Evolutionary conservation across 495 filamentous ascomycete species (phyloP), one percentile per base, ranked within the genome.

Genomic region (Talaromyces proteolyticus): DNA sequence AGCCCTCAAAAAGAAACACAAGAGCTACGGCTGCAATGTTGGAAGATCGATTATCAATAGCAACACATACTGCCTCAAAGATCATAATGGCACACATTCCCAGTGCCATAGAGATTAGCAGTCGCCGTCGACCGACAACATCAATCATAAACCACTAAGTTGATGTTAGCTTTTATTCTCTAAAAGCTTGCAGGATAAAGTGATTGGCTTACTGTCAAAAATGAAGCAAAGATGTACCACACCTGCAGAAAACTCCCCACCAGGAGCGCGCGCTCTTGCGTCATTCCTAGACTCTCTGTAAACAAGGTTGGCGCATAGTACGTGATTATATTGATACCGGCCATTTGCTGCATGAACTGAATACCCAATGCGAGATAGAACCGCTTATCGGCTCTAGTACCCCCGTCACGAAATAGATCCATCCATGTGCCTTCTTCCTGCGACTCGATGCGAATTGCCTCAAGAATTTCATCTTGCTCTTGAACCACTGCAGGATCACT

Each of bases 301-400:
- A 67, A 64, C 2, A 67, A 41, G 2, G 63, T 67, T 7, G 64
- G 61, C 8, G 60, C 57, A 42, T 67, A 65, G 39, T 62, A 64
- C 4, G 50, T 65, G 8, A 67, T 49, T 23, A 65, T 61, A 23
- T 67, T 67, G 38, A 66, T 63, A 59, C 65, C 66, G 12, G 57
- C 58, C 44, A 64, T 56, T 29, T 68, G 67, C 43, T 68, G 66
- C 64, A 70, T 64, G 48, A 68, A 70, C 39, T 66, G 58, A 10
- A 62, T 62, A 7, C 61, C 67, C n/a, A 66, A 43, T 14, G 63
- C 56, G 6, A 68, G 44, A 49, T 58, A 62, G 24, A 67, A 61
- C 16, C 65, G 53, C 41, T 65, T 61, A 42, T 62, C 44, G 4
- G 56, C 58, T 8, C 50, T 36, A 26, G 59, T 63, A 3, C 62